phyloP scores from a whole-genome alignment of 495 filamentous ascomycete genomes.

The Neurospora sp. region DNA sequence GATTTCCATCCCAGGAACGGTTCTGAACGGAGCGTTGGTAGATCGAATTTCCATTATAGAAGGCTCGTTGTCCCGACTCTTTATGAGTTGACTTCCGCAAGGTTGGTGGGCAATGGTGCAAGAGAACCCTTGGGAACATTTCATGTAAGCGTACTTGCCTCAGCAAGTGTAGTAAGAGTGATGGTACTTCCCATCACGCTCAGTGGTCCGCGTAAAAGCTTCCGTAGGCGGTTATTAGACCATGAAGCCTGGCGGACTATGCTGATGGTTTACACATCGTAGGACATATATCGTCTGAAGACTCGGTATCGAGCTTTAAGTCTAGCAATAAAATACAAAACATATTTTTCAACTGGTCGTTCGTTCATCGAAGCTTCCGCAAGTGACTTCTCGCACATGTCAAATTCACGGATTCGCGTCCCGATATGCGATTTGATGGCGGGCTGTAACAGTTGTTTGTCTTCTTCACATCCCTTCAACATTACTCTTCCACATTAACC shows the following conservation, averaged over 20 bases:
- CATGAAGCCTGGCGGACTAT: neutral
- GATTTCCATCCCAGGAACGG: conserved; percentile 37
- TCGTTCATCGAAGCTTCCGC: neutral
- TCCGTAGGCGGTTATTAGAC: neutral
- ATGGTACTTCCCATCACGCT: neutral
- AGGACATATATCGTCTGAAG: neutral
- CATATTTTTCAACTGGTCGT: neutral
- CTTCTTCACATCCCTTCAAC: neutral
- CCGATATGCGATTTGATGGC: neutral
- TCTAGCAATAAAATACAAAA: neutral
- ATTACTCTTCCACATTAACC: neutral
- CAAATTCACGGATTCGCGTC: neutral
- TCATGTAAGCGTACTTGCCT: neutral
- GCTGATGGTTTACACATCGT: neutral
- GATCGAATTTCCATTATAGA: conserved; percentile 44
- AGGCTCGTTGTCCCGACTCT: conserved; percentile 51
- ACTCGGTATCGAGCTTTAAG: neutral
- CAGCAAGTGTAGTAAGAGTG: neutral
- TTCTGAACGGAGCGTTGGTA: conserved; percentile 51
- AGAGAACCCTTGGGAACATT: conserved; percentile 56
- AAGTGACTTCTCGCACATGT: neutral
- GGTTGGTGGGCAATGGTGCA: conserved; percentile 54
- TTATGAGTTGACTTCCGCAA: conserved; percentile 28
- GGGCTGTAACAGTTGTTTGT: neutral
- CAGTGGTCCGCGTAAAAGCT: neutral